Base-by-base conservation (phyloP, 352 stramenopile species). In the Globisporangium spiculum region DNA sequence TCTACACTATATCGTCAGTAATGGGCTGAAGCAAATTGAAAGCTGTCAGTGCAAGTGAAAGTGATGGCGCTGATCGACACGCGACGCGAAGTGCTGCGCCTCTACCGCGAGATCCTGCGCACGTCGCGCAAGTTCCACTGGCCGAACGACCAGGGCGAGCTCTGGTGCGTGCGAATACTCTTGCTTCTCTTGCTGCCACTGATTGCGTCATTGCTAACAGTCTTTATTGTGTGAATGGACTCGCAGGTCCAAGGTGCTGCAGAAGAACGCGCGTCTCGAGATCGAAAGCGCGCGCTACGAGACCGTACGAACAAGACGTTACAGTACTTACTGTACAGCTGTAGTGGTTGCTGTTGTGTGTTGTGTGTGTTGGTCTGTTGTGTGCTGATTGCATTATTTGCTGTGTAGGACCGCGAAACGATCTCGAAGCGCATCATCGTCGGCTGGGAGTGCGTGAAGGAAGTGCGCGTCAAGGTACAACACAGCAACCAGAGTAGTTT, bases 41-140 rank as follows among this genome's bases (percentile, higher is more conserved):
- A 32, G 2, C 27, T 3, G 27, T 3, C 27, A 32, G 27, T 32
- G 27, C 20, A 46, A 14, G 38, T 46, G 38, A n/a, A n/a, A 50
- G n/a, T 46, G 3, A 72, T 73, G 62, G 54, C 14, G 73, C 72
- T 81, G 41, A 66, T 91, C 14, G 73, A 91, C 69, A 91, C 89
- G 70, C 78, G 83, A 55, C 83, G 82, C 48, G 87, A 94, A 57
- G 85, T 91, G 75, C 73, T 95, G 72, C 84, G 84, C 18, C 73
- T 95, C 66, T 95, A 95, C 75, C 83, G 83, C 34, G 79, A 90
- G 78, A 89, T 95, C 63, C 75, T 95, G 73, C 84, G 82, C 66
- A 90, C 82, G 34, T 73, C 87, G 72, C 82, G 83, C 53, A 75
- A 83, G 65, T 95, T 95, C 75, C 71, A 84, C 66, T 91, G 89